Base-by-base conservation (phyloP, 257 asterid species). In the Solanum pimpinellifolium region DNA sequence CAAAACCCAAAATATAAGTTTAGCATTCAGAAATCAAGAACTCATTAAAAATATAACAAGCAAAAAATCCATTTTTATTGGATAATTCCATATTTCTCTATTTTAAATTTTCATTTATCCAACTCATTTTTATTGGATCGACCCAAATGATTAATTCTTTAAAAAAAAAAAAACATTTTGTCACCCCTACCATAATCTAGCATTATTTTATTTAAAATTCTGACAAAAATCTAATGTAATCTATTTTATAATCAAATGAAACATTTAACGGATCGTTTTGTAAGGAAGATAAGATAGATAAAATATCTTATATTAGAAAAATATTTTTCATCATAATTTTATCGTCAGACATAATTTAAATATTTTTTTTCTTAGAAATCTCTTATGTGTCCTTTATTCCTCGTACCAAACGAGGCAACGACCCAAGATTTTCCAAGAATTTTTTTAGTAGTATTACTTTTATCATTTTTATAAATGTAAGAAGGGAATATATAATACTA, bases 331-430 rank as follows among this genome's bases (percentile, higher is more conserved):
- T 52, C 3, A 2, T 52, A 29, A 56, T 18, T 56, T 56, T 2
- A 0, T 3, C 65, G 0, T 18, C 11, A 18, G 0, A 56, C 11
- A 56, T 1, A 56, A 56, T 56, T 1, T 18, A 56, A 56, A 0
- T 41, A 9, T 56, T 18, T 18, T 52, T 52, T 56, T 56, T 18
- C 65, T 56, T 56, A 7, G 1, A 56, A 56, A 56, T 7, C 4
- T 18, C n/a, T 56, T 56, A 56, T 23, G 11, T 16, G 2, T 56
- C 9, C n/a, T n/a, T 56, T 56, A 56, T 18, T 18, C 1, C n/a
- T 52, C 11, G 2, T 52, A 52, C 0, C 62, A 52, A 52, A 18
- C n/a, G n/a, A 52, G 23, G 23, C 2, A 52, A 52, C 3, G 62
- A 18, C n/a, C 65, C 4, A 18, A 56, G n/a, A 56, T 18, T 56